These are phyloP conservation scores for Lachancea sp. DNA, from an alignment of 805 yeast species.

Conservation along the genomic window DNA sequence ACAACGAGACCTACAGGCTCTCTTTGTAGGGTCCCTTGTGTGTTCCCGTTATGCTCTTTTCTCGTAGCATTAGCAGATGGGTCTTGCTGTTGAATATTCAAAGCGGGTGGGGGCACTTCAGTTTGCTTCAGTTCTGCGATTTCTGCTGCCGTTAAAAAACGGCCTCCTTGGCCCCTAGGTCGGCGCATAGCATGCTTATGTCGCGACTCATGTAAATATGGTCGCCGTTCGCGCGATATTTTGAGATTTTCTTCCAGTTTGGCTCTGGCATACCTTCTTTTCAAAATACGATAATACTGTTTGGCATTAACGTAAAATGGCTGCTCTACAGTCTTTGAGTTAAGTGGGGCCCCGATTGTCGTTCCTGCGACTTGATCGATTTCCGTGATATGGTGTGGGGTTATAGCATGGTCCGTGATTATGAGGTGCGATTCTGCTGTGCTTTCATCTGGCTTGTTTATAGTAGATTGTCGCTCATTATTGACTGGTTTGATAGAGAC, in stretches of 20 bases:
- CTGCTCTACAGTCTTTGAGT: constrained; percentile 51
- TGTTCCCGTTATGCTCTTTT: background rate
- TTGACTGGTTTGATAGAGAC: constrained; percentile 6
- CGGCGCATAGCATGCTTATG: constrained; percentile 99
- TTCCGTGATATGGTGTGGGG: constrained; percentile 1
- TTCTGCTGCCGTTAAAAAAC: constrained; percentile 90
- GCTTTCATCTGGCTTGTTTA: background rate
- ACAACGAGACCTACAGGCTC: background rate
- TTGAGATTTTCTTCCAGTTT: constrained; percentile 82
- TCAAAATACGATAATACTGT: constrained; percentile 90
- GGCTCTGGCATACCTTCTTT: constrained; percentile 90
- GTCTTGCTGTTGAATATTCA: constrained; percentile 6
- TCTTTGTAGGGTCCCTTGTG: too few relatives aligned
- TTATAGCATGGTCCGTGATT: background rate
- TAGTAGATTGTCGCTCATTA: background rate
- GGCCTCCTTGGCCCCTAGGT: constrained; percentile 98
- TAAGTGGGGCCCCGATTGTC: constrained; percentile 2
- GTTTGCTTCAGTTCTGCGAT: constrained; percentile 49
- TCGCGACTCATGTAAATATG: constrained; percentile 92
- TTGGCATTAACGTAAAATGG: constrained; percentile 97
- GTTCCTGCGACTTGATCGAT: constrained; percentile 5
- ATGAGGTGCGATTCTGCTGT: background rate
- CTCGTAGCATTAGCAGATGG: constrained; percentile 1
- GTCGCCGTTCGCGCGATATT: constrained; percentile 84
- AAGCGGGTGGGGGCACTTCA: constrained; percentile 6